These are phyloP conservation scores for Phytophthora crassamura DNA, from an alignment of 352 stramenopile species.

Conservation along the genomic window DNA sequence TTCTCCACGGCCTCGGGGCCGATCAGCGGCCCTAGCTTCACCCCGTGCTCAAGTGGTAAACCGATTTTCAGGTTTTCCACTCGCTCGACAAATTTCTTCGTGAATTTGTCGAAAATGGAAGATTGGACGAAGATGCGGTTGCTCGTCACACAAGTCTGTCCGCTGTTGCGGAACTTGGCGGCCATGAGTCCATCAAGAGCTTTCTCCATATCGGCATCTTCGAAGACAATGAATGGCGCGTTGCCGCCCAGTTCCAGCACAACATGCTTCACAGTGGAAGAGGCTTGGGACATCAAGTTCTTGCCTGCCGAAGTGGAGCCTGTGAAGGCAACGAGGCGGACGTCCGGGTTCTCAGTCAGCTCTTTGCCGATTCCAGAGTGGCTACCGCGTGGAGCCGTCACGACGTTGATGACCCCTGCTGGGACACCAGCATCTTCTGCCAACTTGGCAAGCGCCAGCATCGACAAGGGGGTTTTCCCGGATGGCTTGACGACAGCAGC, in stretches of 20 bases:
- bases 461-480: slow-evolving; percentile 94
- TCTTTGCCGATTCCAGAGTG: slow-evolving; percentile 70
- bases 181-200: slow-evolving; percentile 75
- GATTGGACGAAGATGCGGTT: slow-evolving; percentile 94
- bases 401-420: slow-evolving; percentile 86
- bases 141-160: slow-evolving; percentile 78
- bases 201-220: slow-evolving; percentile 76
- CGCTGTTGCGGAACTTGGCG: slow-evolving; percentile 86
- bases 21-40: slow-evolving; percentile 93
- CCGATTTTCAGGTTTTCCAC: slow-evolving; percentile 83
- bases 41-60: slow-evolving; percentile 63
- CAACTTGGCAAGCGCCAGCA: slow-evolving; percentile 89
- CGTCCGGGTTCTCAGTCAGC: slow-evolving; percentile 57
- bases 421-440: slow-evolving; percentile 84
- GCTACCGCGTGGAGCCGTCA: slow-evolving; percentile 61
- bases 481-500: slow-evolving; percentile 96
- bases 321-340: slow-evolving; percentile 89
- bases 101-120: slow-evolving; percentile 91
- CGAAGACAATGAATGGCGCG: slow-evolving; percentile 91
- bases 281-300: slow-evolving; percentile 63
- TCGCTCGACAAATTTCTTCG: slow-evolving; percentile 56
- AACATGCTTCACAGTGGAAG: slow-evolving; percentile 69
- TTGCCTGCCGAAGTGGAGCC: slow-evolving; percentile 76
- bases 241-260: slow-evolving; percentile 91
- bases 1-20: slow-evolving; percentile 84